Conservation (phyloP, 2,329 filamentous ascomycete species). For the Colletotrichum endophyticum region DNA sequence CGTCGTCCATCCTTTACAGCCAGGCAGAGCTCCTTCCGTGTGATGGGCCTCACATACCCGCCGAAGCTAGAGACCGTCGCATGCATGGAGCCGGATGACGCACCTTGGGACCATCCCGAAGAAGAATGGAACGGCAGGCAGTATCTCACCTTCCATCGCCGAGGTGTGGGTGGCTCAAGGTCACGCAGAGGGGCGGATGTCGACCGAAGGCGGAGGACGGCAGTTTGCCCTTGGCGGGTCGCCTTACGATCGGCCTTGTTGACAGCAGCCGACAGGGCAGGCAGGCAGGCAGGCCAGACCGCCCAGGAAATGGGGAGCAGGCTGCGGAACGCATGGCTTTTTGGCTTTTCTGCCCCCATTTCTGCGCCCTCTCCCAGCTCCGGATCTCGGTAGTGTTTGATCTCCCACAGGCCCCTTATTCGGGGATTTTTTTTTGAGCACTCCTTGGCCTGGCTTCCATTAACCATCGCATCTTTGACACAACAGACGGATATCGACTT, state of each 20-base stretch:
- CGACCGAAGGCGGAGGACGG: constrained; percentile 17
- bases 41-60: constrained; percentile 25
- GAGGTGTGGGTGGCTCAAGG: constrained; percentile 12
- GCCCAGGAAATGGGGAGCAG: neutral
- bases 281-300: neutral
- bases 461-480: neutral
- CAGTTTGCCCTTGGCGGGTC: constrained; percentile 11
- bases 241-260: constrained; percentile 4
- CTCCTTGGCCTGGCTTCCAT: neutral
- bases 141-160: neutral
- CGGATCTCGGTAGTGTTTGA: constrained; percentile 20
- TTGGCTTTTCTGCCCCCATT: neutral
- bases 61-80: constrained; percentile 18
- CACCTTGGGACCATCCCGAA: constrained; percentile 9
- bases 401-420: neutral
- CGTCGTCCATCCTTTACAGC: neutral
- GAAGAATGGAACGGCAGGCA: neutral
- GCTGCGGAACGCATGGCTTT: neutral
- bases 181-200: constrained; percentile 14
- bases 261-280: neutral
- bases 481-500: neutral
- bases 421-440: neutral
- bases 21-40: neutral
- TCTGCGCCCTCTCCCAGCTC: neutral
- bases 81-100: constrained; percentile 21